Conservation (phyloP, 140 eudicot genomes). For the Anethum foeniculum region DNA sequence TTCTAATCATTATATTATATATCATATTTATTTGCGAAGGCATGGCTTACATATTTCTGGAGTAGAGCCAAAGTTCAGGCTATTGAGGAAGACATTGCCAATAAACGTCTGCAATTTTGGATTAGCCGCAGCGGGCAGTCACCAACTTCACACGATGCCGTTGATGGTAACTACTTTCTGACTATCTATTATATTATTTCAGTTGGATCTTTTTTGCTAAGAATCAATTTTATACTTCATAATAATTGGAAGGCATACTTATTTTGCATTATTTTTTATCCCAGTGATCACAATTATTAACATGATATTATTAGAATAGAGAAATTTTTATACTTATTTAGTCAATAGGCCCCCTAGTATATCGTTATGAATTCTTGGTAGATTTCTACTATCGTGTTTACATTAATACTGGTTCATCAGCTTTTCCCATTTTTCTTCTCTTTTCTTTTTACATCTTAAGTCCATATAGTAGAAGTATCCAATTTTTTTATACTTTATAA, state of each 20-base stretch:
- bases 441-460: neutral
- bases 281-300: neutral
- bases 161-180: conserved; percentile 51
- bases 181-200: neutral
- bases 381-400: neutral
- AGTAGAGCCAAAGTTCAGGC: conserved; percentile 72
- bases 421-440: too few relatives aligned
- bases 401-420: neutral
- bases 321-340: too few relatives aligned
- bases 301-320: too few relatives aligned
- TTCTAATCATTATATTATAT: neutral
- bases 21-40: conserved; percentile 32
- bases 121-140: conserved; percentile 72
- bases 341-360: too few relatives aligned
- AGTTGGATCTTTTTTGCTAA: neutral
- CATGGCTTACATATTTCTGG: conserved; percentile 95
- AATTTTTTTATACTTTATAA: too few relatives aligned
- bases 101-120: conserved; percentile 70
- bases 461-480: neutral
- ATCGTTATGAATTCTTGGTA: neutral
- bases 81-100: conserved; percentile 69
- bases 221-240: neutral
- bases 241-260: neutral
- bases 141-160: conserved; percentile 90
- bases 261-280: neutral